Base-by-base conservation (phyloP, 176 grass and related monocot genomes). In the Ensete glaucum region DNA sequence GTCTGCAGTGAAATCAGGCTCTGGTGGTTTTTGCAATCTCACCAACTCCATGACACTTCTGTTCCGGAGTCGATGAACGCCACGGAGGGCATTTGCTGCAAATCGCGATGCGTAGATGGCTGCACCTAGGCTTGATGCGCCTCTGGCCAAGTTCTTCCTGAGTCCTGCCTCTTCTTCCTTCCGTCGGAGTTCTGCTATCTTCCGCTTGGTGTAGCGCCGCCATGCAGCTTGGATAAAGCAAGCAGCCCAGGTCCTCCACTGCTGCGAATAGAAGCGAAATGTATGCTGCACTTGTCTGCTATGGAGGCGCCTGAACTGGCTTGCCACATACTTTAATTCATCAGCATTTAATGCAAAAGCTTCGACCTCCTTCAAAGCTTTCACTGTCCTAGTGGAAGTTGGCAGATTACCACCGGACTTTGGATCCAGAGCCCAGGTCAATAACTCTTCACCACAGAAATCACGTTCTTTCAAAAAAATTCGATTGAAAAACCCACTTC, bases 361-460 rank as follows among this genome's bases (percentile, higher is more conserved):
- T 73, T 98, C 94, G 0, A 98, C 90, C 81, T 98, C 90, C 9
- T 74, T 91, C 62, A 98, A 75, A 9, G 94, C 88, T 74, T 72
- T 87, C 3, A 98, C 94, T 6, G 88, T 85, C 69, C 94, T 85
- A 1, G 88, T 85, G 12, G 94, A 98, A 71, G 86, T 78, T 68
- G 94, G 90, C 25, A 98, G 90, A 72, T 98, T 98, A 57, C 74
- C 80, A 52, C 75, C 81, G 2, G 90, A 91, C 64, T 91, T 98
- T 11, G 94, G 94, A 77, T 93, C 94, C 74, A 98, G 60, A 74
- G 94, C 94, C 94, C 94, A 98, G 10, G 94, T 93, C 22, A 98
- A 86, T 34, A 98, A 73, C 71, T 98, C 94, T 3, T 98, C 94
- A 0, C 94, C 90, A 9, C 94, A 98, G 77, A 98, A 98, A 54